Conservation (phyloP, 306 rosid genomes). For the Prunus campanulata region DNA sequence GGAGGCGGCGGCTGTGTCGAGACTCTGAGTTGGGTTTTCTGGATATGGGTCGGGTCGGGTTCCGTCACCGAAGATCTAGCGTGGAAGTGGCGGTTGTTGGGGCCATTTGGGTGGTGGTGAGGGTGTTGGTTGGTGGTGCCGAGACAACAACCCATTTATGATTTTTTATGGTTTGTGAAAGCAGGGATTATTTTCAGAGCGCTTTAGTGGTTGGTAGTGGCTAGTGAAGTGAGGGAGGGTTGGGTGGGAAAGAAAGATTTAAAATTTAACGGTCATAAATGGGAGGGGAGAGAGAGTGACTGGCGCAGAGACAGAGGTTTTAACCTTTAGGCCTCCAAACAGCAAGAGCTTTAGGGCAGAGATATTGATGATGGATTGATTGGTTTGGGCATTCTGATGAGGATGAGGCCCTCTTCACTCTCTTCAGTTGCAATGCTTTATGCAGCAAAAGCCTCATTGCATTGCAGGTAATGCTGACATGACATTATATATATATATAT, state of each 20-base stretch:
- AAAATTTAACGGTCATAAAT: constrained; percentile 47
- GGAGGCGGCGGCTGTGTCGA: constrained; percentile 18
- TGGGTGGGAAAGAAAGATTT: constrained; percentile 19
- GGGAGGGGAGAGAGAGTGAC: neutral
- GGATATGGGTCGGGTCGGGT: constrained; percentile 23
- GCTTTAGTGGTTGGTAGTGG: constrained; percentile 2
- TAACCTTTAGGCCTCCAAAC: too few species aligned
- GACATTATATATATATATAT: too few species aligned
- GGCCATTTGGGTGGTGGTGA: constrained; percentile 15
- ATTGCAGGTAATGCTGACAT: too few species aligned
- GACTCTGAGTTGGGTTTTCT: constrained; percentile 12
- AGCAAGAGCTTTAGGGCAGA: neutral
- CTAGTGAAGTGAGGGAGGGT: neutral
- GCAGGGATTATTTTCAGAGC: constrained; percentile 22
- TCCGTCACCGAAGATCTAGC: constrained; percentile 22
- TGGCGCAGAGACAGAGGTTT: too few species aligned
- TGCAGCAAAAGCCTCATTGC: too few species aligned
- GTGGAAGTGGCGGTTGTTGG: constrained; percentile 20
- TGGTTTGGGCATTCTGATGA: too few species aligned
- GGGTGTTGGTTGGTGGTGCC: constrained; percentile 40
- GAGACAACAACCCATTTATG: constrained; percentile 75
- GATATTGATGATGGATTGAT: neutral
- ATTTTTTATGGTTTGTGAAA: neutral
- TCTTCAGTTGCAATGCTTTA: neutral
- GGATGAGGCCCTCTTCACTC: too few species aligned